Percentiles rank a stretch among this genome's conserved stretches.
These are phyloP conservation scores for Chalciporus pseudorubinellus DNA, from an alignment of 768 basidiomycete genomes.

Conservation along the genomic window DNA sequence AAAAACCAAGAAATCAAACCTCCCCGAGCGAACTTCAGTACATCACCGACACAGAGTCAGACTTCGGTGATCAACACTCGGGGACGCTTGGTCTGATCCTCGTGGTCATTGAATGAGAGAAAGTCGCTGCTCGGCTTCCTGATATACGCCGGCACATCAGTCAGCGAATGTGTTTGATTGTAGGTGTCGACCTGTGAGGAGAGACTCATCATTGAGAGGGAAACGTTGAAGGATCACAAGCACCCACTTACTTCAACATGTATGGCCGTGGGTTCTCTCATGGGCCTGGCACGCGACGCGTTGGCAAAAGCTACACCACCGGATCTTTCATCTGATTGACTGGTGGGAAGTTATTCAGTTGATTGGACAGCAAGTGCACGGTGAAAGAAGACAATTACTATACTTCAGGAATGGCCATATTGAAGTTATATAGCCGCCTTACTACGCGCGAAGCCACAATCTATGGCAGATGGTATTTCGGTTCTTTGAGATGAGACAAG, in stretches of 20 bases:
- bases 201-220: constrained; percentile 1
- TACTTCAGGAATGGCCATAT: constrained; percentile 24
- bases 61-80: constrained; percentile 4
- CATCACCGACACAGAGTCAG: constrained; percentile 1
- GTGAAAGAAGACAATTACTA: constrained; percentile 22
- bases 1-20: neutral
- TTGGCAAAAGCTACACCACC: constrained; percentile 17
- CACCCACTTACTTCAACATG: constrained; percentile 34
- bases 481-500: neutral
- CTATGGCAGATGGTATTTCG: constrained; percentile 25
- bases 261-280: constrained; percentile 21
- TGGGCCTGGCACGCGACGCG: constrained; percentile 13
- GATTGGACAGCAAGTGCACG: neutral
- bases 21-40: neutral
- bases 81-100: constrained; percentile 14
- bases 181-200: constrained; percentile 29
- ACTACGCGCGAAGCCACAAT: constrained; percentile 61
- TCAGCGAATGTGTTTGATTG: constrained; percentile 22
- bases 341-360: constrained; percentile 4
- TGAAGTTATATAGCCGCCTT: constrained; percentile 55
- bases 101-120: constrained; percentile 22
- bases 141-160: constrained; percentile 22
- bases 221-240: neutral
- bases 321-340: constrained; percentile 21
- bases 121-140: constrained; percentile 25